Conservation (phyloP, 352 stramenopile genomes). For the Pseudoperonospora humuli region DNA sequence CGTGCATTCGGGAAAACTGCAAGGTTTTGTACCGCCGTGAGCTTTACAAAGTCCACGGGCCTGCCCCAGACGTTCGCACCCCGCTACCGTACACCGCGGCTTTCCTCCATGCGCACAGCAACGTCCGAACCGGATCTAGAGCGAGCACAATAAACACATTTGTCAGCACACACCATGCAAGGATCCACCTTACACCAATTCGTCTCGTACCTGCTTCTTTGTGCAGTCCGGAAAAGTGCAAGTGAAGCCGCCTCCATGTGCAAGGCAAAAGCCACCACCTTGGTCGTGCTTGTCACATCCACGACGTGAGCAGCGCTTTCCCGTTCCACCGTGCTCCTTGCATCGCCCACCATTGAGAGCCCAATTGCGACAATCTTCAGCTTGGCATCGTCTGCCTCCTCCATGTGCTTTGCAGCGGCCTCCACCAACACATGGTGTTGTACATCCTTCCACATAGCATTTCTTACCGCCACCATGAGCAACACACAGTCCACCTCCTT, state of each 20-base stretch:
- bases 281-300: conserved; percentile 77
- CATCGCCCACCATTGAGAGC: conserved; percentile 61
- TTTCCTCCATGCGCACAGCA: conserved; percentile 77
- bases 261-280: conserved; percentile 64
- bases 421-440: conserved; percentile 60
- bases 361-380: conserved; percentile 45
- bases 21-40: conserved; percentile 67
- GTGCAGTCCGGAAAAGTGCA: conserved; percentile 59
- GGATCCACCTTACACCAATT: neutral
- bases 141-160: neutral
- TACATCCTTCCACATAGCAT: conserved; percentile 63
- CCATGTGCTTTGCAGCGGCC: conserved; percentile 64
- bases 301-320: conserved; percentile 53
- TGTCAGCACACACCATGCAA: conserved; percentile 3
- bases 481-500: conserved; percentile 71
- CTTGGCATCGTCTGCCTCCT: conserved; percentile 48
- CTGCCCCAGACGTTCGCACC: conserved; percentile 61
- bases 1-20: conserved; percentile 45
- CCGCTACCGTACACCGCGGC: conserved; percentile 49
- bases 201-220: conserved; percentile 67
- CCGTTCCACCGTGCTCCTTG: conserved; percentile 65
- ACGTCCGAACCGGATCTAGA: conserved; percentile 54
- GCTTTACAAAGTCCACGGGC: conserved; percentile 66
- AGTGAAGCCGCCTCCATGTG: conserved; percentile 63
- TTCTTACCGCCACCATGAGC: conserved; percentile 76